A percentile compares a stretch with the other conserved stretches of the same genome.
phyloP scores from a whole-genome alignment of 108 stramenopile genomes.

The Conticribra guillardii region DNA sequence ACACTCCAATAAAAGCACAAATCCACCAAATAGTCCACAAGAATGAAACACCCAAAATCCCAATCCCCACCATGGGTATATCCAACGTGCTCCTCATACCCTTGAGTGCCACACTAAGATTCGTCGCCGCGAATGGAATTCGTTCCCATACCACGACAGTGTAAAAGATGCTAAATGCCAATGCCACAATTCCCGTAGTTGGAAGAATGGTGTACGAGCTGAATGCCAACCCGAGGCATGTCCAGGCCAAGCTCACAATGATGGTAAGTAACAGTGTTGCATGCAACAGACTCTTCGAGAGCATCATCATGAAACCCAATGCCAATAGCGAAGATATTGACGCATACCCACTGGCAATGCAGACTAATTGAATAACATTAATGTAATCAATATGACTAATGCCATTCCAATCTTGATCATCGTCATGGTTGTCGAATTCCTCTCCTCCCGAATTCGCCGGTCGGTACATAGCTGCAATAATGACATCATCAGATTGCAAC shows the following conservation, averaged over 20 bases:
- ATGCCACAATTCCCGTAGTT: conserved; percentile 13
- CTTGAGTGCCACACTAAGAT: conserved; percentile 53
- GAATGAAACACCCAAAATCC: conserved; percentile 47
- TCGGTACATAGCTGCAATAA: conserved; percentile 3
- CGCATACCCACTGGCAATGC: conserved; percentile 40
- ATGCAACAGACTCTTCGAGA: conserved; percentile 35
- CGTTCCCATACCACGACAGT: conserved; percentile 53
- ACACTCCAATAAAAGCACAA: conserved; percentile 71
- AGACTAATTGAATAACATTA: conserved; percentile 41
- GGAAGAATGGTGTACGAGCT: conserved; percentile 28
- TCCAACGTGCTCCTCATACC: conserved; percentile 52
- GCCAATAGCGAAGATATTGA: conserved; percentile 37
- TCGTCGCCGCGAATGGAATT: conserved; percentile 56
- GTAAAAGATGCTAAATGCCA: conserved; percentile 32
- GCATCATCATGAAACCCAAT: conserved; percentile 52
- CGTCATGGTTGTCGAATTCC: neutral
- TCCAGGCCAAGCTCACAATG: conserved; percentile 23
- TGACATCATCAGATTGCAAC: conserved; percentile 40
- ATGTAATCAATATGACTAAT: conserved; percentile 48
- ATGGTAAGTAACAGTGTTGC: conserved; percentile 36
- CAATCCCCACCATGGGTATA: conserved; percentile 53
- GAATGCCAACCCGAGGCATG: conserved; percentile 25
- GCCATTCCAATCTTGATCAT: neutral
- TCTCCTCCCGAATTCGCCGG: neutral
- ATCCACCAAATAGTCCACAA: conserved; percentile 68